Percentiles rank a stretch among this genome's conserved stretches.
Conservation (phyloP, 2,329 filamentous ascomycete species). For the Aspergillus sp. region DNA sequence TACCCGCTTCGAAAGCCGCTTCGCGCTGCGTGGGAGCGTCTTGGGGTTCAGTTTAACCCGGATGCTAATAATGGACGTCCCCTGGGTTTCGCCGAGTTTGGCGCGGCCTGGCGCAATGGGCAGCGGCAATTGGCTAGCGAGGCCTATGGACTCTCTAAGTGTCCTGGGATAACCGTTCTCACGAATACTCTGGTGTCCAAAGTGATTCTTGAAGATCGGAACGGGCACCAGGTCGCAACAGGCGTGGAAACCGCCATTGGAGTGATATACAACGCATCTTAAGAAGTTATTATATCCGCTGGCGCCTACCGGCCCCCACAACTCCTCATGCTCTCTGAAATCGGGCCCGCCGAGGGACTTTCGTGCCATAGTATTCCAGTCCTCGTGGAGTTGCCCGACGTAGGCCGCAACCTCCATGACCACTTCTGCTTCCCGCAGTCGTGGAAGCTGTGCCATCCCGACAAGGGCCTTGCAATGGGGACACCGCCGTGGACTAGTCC, state of each 20-base stretch:
- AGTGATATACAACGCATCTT: slow-evolving; percentile 29
- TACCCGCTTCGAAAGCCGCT: slow-evolving; percentile 46
- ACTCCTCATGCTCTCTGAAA: slow-evolving; percentile 41
- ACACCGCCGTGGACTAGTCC: slow-evolving; percentile 41
- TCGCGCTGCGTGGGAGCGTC: slow-evolving; percentile 42
- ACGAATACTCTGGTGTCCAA: slow-evolving; percentile 29
- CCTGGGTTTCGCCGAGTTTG: slow-evolving; percentile 33
- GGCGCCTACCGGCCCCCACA: slow-evolving; percentile 40
- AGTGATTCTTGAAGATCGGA: slow-evolving; percentile 1
- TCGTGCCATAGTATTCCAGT: slow-evolving; percentile 38
- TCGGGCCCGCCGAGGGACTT: slow-evolving; percentile 35
- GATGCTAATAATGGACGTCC: slow-evolving; percentile 36
- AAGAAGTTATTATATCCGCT: slow-evolving; percentile 38
- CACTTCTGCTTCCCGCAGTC: slow-evolving; percentile 34
- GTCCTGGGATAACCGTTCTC: slow-evolving; percentile 11
- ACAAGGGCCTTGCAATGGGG: no score
- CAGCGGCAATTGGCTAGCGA: slow-evolving; percentile 34
- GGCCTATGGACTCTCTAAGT: slow-evolving; percentile 28
- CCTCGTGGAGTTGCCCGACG: slow-evolving; percentile 23
- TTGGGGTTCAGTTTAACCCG: slow-evolving; percentile 32
- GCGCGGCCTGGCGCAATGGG: slow-evolving; percentile 35
- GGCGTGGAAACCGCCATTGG: slow-evolving; percentile 32
- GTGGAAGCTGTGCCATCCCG: no score
- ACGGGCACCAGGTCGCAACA: slow-evolving; percentile 21
- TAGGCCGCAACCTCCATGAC: slow-evolving; percentile 33